Evolutionary conservation across 768 basidiomycete genomes (phyloP).

Genomic region (Tephrocybe sp.): DNA sequence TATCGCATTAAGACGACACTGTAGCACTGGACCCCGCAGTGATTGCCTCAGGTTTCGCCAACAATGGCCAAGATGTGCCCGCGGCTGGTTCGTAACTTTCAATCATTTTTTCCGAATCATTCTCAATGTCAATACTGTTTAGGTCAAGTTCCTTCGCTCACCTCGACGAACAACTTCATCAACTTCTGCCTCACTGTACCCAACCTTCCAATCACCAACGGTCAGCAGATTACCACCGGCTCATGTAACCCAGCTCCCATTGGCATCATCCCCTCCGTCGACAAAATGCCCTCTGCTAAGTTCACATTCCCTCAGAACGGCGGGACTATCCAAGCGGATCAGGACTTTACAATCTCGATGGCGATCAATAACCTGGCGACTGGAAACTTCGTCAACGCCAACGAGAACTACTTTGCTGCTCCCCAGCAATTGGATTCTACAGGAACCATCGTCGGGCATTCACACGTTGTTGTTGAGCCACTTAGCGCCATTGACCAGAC

Average conservation of each 20-base stretch:
- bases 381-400: slow-evolving; percentile 49
- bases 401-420: slow-evolving; percentile 46
- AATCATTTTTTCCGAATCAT: background rate
- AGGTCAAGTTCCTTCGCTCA: slow-evolving; percentile 46
- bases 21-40: slow-evolving; percentile 50
- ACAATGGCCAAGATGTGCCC: slow-evolving; percentile 44
- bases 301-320: slow-evolving; percentile 40
- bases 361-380: slow-evolving; percentile 36
- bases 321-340: slow-evolving; percentile 37
- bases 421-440: slow-evolving; percentile 46
- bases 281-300: slow-evolving; percentile 43
- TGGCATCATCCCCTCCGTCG: slow-evolving; percentile 43
- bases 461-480: slow-evolving; percentile 51
- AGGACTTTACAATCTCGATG: slow-evolving; percentile 44
- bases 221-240: slow-evolving; percentile 42
- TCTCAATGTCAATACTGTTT: slow-evolving; percentile 10
- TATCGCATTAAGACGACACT: background rate
- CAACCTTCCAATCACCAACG: slow-evolving; percentile 47
- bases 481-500: slow-evolving; percentile 39
- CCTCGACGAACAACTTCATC: slow-evolving; percentile 60
- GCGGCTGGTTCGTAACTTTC: slow-evolving; percentile 26
- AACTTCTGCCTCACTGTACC: slow-evolving; percentile 44
- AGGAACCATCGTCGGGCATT: slow-evolving; percentile 48
- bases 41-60: slow-evolving; percentile 47
- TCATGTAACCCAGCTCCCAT: slow-evolving; percentile 58